Percentiles rank a stretch among this genome's conserved stretches.
Conservation (phyloP, 202 grass and related monocot genomes). For the Panicum virgatum region DNA sequence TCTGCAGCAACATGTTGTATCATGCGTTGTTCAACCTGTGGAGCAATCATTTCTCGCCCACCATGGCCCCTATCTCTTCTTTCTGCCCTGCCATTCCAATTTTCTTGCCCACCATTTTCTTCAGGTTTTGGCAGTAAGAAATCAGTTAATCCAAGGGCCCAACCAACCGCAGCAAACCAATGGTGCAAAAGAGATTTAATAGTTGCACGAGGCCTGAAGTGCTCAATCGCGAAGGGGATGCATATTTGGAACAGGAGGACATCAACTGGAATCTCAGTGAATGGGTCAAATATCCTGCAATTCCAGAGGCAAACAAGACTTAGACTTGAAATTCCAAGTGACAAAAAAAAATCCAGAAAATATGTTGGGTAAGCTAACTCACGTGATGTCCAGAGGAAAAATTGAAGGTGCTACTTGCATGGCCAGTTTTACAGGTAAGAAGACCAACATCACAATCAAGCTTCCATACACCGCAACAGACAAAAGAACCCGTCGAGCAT, state of each 20-base stretch:
- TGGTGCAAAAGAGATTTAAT: constrained; percentile 85
- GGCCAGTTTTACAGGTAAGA: constrained; percentile 96
- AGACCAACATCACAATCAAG: constrained; percentile 98
- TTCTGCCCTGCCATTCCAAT: constrained; percentile 69
- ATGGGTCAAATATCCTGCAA: constrained; percentile 95
- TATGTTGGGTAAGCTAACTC: constrained; percentile 15
- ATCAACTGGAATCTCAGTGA: constrained; percentile 92
- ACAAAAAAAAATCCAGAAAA: not conserved
- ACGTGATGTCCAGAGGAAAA: constrained; percentile 94
- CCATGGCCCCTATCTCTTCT: constrained; percentile 69
- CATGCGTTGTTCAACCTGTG: constrained; percentile 58
- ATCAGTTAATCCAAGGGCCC: constrained; percentile 84
- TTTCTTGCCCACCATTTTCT: constrained; percentile 80
- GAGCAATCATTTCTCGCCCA: constrained; percentile 53
- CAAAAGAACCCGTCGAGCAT: constrained; percentile 86
- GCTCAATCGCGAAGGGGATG: constrained; percentile 98
- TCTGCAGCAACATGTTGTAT: constrained; percentile 54
- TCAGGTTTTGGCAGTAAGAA: constrained; percentile 82
- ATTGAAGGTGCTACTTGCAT: constrained; percentile 79
- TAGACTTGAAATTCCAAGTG: not conserved
- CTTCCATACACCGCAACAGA: constrained; percentile 98
- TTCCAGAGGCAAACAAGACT: not conserved
- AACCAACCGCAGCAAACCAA: constrained; percentile 91
- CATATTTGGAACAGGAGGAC: constrained; percentile 94
- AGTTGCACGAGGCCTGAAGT: constrained; percentile 89